Percentiles rank a stretch among this genome's conserved stretches.
These are phyloP conservation scores for Backusella australiensis DNA, from an alignment of 192 early-diverging fungal species.

Conservation along the genomic window DNA sequence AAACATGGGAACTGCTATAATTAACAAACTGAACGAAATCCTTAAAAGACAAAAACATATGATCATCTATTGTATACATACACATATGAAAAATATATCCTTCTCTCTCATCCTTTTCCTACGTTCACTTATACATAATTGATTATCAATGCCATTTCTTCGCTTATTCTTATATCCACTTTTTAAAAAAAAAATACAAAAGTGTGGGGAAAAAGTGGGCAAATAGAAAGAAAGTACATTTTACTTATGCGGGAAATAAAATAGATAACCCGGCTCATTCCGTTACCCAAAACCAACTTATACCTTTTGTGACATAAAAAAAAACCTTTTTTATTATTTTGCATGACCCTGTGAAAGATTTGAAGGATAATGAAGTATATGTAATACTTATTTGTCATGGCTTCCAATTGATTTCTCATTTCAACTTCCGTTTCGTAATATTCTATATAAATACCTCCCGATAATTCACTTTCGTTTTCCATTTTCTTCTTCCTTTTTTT, in stretches of 20 bases:
- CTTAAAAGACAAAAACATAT: background rate
- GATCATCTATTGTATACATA: too few relatives aligned
- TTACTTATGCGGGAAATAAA: background rate
- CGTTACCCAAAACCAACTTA: background rate
- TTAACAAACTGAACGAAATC: background rate
- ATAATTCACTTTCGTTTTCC: background rate
- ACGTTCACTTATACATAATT: background rate
- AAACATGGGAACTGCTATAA: background rate
- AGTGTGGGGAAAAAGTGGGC: background rate
- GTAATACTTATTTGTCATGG: conserved; percentile 11
- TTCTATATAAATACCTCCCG: background rate
- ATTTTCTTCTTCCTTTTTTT: background rate
- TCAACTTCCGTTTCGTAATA: background rate
- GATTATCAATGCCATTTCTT: background rate
- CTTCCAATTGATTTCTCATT: background rate
- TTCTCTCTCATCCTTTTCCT: background rate
- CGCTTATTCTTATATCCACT: conserved; percentile 6
- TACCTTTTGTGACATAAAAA: background rate
- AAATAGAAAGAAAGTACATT: background rate
- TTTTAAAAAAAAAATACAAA: background rate
- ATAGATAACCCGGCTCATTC: background rate
- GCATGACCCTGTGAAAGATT: conserved; percentile 16
- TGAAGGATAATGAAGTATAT: background rate
- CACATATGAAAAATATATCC: background rate
- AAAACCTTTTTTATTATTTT: background rate